Percentiles rank a stretch among this genome's conserved stretches.
Conservation (phyloP, 2,329 filamentous ascomycete species). For the Aspergillus costaricaensis region DNA sequence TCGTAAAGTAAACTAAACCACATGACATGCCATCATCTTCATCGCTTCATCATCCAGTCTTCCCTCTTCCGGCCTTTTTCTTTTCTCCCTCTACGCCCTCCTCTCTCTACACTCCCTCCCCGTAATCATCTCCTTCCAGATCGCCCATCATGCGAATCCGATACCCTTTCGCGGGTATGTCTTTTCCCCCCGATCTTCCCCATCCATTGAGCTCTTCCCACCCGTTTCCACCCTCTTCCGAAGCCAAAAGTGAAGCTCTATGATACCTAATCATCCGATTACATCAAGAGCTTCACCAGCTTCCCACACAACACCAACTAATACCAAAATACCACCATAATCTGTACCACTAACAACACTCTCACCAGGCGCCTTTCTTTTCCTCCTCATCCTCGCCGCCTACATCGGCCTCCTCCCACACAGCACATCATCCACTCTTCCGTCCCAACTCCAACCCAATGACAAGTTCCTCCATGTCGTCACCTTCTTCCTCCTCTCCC, state of each 20-base stretch:
- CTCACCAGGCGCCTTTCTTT: constrained; percentile 61
- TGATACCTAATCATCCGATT: background rate
- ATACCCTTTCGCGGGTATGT: constrained; percentile 81
- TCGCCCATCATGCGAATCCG: constrained; percentile 72
- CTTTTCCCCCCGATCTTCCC: constrained; percentile 4
- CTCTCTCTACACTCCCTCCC: constrained; percentile 13
- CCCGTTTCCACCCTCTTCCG: background rate
- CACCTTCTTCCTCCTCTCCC: constrained; percentile 86
- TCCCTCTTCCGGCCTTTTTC: background rate
- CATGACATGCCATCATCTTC: background rate
- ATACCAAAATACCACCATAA: too few relatives aligned
- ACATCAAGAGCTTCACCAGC: background rate
- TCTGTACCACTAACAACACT: background rate
- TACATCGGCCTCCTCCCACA: constrained; percentile 74
- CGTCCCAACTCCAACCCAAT: constrained; percentile 63
- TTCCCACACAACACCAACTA: background rate
- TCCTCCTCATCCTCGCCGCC: constrained; percentile 71
- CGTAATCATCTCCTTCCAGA: constrained; percentile 13
- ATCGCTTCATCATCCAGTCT: background rate
- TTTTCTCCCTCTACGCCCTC: background rate
- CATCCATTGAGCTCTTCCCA: background rate
- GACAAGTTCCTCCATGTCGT: constrained; percentile 87
- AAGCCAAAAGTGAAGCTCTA: background rate
- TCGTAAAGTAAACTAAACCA: background rate
- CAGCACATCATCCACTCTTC: constrained; percentile 39